phyloP scores from a whole-genome alignment of 257 asterid species.

The Buddleja alternifolia region DNA sequence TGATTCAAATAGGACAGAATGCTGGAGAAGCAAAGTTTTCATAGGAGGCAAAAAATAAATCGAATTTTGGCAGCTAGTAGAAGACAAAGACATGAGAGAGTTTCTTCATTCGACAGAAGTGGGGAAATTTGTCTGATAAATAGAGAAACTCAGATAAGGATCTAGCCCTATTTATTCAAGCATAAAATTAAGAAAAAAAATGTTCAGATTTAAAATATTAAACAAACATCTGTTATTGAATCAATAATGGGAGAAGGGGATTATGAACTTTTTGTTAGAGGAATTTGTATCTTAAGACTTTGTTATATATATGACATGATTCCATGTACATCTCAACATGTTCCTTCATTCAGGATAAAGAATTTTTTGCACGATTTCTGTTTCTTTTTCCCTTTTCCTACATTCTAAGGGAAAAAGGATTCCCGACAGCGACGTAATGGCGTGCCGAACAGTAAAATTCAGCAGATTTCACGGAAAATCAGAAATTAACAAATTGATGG shows the following conservation, averaged over 20 bases:
- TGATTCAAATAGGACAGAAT: background rate
- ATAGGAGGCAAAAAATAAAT: background rate
- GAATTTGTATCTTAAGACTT: background rate
- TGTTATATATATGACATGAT: background rate
- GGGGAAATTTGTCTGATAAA: background rate
- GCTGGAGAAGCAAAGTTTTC: background rate
- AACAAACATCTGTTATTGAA: background rate
- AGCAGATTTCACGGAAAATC: no score
- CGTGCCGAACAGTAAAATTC: no score
- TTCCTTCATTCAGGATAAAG: no score
- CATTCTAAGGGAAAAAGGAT: no score
- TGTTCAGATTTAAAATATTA: background rate
- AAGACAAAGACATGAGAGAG: background rate
- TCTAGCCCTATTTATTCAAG: background rate
- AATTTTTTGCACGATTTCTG: no score
- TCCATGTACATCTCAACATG: background rate
- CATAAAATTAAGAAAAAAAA: background rate
- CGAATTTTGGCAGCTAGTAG: background rate
- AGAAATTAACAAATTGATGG: no score
- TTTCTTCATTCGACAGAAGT: background rate
- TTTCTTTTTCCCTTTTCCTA: no score
- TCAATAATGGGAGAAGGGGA: background rate
- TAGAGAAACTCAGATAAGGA: background rate
- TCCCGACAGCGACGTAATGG: no score
- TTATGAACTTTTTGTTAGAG: background rate